These are phyloP conservation scores for Amaranthus palmeri DNA, from an alignment of 148 eudicot species.

Conservation along the genomic window DNA sequence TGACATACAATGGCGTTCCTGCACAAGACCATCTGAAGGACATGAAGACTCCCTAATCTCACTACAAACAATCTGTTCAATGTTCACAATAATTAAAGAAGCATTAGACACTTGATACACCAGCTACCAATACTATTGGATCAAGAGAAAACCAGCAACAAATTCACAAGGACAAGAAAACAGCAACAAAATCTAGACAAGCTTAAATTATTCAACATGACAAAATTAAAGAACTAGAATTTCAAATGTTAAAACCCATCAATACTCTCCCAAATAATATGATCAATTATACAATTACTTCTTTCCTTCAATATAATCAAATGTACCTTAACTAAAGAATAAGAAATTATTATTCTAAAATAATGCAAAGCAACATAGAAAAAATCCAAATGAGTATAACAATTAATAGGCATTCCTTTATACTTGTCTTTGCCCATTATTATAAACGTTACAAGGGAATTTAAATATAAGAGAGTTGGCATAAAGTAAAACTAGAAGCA, in stretches of 20 bases:
- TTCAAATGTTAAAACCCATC: neutral
- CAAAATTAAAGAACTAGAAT: neutral
- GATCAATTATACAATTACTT: neutral
- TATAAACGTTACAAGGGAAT: too few relatives aligned
- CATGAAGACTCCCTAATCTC: constrained; percentile 16
- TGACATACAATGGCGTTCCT: constrained; percentile 23
- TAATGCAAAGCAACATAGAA: too few relatives aligned
- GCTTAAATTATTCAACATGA: neutral
- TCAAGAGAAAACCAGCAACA: neutral
- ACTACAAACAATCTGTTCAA: constrained; percentile 12
- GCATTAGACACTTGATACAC: constrained; percentile 11
- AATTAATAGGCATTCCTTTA: too few relatives aligned
- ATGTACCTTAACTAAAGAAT: too few relatives aligned
- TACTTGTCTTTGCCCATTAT: too few relatives aligned
- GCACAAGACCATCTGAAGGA: constrained; percentile 14
- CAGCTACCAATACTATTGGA: neutral
- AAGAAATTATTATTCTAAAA: too few relatives aligned
- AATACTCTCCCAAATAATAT: neutral
- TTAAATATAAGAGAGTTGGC: too few relatives aligned
- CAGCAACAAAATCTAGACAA: neutral
- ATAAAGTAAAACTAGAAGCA: too few relatives aligned
- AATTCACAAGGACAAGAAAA: neutral
- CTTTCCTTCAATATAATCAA: too few relatives aligned
- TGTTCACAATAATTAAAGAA: constrained; percentile 15
- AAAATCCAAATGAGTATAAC: too few relatives aligned